Base-by-base conservation (phyloP, 257 asterid genomes). In the Datura wrightii region DNA sequence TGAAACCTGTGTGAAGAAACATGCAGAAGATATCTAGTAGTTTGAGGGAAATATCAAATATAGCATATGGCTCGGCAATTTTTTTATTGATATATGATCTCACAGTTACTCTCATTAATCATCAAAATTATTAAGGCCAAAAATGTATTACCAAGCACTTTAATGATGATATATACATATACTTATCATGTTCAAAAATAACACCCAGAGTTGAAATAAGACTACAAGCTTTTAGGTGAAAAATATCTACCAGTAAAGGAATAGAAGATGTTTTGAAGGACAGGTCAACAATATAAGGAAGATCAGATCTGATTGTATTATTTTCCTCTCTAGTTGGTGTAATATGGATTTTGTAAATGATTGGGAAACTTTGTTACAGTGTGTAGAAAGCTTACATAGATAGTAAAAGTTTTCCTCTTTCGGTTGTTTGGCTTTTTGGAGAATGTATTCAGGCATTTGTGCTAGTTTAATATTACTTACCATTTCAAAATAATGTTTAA, bases 241-340 rank as follows among this genome's bases (percentile, higher is more conserved):
- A 48, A 11, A 6, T 19, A 44, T 19, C 36, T 46, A 74, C 50
- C 52, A 19, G 59, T 6, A 46, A 46, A 16, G 19, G 58, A 44
- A 44, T 19, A 72, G 80, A 72, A 72, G 80, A 72, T 72, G 80
- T 19, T 72, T 72, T 46, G 59, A 46, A 72, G 80, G 41, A 72
- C 41, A 72, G 15, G 41, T 46, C 80, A 72, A 50, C 42, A 46
- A 72, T 24, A 19, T 24, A 19, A 48, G 46, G 19, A 72, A 72
- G 39, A 72, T 72, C 59, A 5, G n/a, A 46, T 72, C 80, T 72
- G 41, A 72, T 34, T 46, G 39, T 72, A 46, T 46, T 10, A 46
- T 46, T 46, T 44, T 46, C 58, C 80, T 72, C 71, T 63, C 59
- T 6, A 53, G 59, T 46, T 72, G 59, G 80, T 19, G 80, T 72